phyloP scores from a whole-genome alignment of 73 alveolate species.

The Symbiodinium natans region DNA sequence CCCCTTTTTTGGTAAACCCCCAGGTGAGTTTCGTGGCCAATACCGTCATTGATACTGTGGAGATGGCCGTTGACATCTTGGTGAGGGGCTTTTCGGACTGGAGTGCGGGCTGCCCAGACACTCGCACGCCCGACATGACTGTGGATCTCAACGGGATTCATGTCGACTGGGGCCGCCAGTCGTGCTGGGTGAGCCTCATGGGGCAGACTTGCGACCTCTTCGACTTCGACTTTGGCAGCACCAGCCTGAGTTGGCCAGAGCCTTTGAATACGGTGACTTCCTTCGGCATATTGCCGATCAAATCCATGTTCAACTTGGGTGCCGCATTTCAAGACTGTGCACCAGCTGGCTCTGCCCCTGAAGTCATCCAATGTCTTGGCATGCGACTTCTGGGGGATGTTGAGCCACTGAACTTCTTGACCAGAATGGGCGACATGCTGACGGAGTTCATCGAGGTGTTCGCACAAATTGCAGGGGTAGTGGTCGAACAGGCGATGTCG shows the following conservation, averaged over 20 bases:
- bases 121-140: background rate
- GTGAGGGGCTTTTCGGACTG: background rate
- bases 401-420: background rate
- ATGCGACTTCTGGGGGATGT: background rate
- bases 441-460: slow-evolving; percentile 54
- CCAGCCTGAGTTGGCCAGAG: slow-evolving; percentile 9
- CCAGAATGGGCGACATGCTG: slow-evolving; percentile 43
- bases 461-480: slow-evolving; percentile 14
- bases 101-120: background rate
- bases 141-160: background rate
- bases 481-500: slow-evolving; percentile 34
- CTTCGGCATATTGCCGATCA: slow-evolving; percentile 3
- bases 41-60: background rate
- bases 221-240: background rate
- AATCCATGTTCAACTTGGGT: background rate
- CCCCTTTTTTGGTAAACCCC: no score
- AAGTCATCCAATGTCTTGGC: slow-evolving; percentile 14
- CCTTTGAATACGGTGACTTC: slow-evolving; percentile 6
- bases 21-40: background rate
- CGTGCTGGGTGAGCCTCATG: background rate
- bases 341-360: background rate
- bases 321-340: background rate
- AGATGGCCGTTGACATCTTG: background rate
- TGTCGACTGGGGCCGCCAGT: slow-evolving; percentile 29
- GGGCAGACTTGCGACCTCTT: background rate